Percentiles rank a stretch among this genome's conserved stretches.
These are phyloP conservation scores for Nakazawaea anatomiae DNA, from an alignment of 805 yeast species.

Conservation along the genomic window DNA sequence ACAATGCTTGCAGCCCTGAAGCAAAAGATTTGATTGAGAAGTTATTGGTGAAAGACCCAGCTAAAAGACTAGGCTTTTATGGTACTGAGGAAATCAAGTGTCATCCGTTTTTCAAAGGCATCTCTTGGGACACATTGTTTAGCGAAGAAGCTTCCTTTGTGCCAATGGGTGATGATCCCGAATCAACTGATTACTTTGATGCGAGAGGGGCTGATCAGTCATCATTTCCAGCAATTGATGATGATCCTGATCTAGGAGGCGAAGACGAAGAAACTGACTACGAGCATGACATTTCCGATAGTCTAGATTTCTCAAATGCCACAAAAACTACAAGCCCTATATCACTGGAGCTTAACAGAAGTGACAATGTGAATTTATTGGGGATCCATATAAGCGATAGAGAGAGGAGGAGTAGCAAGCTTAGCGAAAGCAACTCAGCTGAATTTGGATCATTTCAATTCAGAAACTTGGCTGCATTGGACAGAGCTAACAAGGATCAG, in stretches of 20 bases:
- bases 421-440: constrained; percentile 56
- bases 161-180: constrained; percentile 75
- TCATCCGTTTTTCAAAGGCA: constrained; percentile 71
- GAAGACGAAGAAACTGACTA: constrained; percentile 13
- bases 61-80: constrained; percentile 63
- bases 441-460: constrained; percentile 94
- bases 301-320: constrained; percentile 8
- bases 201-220: constrained; percentile 76
- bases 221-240: constrained; percentile 46
- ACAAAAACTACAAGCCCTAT: constrained; percentile 5
- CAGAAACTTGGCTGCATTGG: constrained; percentile 83
- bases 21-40: constrained; percentile 71
- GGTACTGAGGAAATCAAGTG: constrained; percentile 75
- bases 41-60: constrained; percentile 60
- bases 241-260: constrained; percentile 26
- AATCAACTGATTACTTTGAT: constrained; percentile 88
- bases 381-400: constrained; percentile 52
- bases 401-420: constrained; percentile 62
- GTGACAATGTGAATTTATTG: constrained; percentile 19
- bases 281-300: constrained; percentile 8
- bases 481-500: constrained; percentile 89
- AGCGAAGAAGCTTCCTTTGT: constrained; percentile 74
- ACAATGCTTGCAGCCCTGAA: constrained; percentile 46
- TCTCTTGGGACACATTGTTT: constrained; percentile 72
- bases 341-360: background rate